phyloP scores from a whole-genome alignment of 441 rosid species.

The Codiaeum variegatum region DNA sequence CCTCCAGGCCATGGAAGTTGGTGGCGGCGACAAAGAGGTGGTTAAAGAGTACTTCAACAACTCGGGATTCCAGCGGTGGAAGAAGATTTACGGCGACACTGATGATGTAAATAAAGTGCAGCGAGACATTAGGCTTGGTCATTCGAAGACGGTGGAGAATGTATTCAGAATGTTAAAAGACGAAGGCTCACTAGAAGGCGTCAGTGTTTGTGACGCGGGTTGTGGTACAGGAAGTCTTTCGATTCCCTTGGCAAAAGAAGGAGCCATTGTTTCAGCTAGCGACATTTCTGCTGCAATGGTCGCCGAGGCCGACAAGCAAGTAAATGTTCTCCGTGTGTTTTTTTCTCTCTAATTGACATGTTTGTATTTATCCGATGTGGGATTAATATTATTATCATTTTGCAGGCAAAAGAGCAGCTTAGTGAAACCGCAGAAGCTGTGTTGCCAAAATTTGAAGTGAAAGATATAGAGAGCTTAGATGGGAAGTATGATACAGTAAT shows the following conservation, averaged over 20 bases:
- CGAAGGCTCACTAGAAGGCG: slow-evolving; percentile 62
- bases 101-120: slow-evolving; percentile 82
- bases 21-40: slow-evolving; percentile 88
- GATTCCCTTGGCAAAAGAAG: slow-evolving; percentile 81
- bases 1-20: slow-evolving; percentile 85
- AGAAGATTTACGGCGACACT: slow-evolving; percentile 77
- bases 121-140: slow-evolving; percentile 71
- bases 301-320: slow-evolving; percentile 77
- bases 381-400: too few species aligned
- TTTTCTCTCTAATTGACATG: too few species aligned
- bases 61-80: slow-evolving; percentile 82
- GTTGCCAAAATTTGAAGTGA: slow-evolving; percentile 73
- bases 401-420: slow-evolving; percentile 69
- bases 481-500: slow-evolving; percentile 81
- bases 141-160: slow-evolving; percentile 80
- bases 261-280: slow-evolving; percentile 73
- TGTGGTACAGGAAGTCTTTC: slow-evolving; percentile 77
- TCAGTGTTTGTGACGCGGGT: slow-evolving; percentile 82
- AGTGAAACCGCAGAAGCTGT: slow-evolving; percentile 27
- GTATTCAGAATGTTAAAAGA: slow-evolving; percentile 62
- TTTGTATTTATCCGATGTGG: too few species aligned
- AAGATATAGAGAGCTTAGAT: slow-evolving; percentile 68
- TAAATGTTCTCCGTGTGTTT: slow-evolving; percentile 18
- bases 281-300: slow-evolving; percentile 95
- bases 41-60: slow-evolving; percentile 85